Evolutionary conservation across 2,329 filamentous ascomycete genomes (phyloP).

Genomic region (Trichoderma sp.): DNA sequence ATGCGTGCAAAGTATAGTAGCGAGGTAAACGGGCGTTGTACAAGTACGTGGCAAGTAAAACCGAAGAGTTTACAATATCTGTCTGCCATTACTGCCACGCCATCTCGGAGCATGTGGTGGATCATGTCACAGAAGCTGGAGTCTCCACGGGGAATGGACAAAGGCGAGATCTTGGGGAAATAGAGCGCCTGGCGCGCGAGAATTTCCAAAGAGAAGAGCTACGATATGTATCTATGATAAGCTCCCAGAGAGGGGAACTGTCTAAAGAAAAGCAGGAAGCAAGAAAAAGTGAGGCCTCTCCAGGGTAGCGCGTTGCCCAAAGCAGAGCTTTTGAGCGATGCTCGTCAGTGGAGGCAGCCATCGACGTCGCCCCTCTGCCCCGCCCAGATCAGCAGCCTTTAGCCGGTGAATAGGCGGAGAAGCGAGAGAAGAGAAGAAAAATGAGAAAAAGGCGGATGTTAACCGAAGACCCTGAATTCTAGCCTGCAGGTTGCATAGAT

Average conservation of each 20-base stretch:
- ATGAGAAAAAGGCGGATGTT: slow-evolving; percentile 7
- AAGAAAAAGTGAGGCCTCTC: neutral
- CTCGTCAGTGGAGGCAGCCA: neutral
- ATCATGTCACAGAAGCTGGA: neutral
- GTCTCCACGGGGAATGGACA: neutral
- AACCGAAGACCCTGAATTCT: slow-evolving; percentile 4
- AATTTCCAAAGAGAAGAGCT: neutral
- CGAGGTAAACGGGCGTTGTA: neutral
- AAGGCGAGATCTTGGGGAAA: neutral
- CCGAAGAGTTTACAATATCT: neutral
- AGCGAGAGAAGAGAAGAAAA: neutral
- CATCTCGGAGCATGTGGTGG: neutral
- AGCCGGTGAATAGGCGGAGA: neutral
- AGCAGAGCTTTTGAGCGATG: neutral
- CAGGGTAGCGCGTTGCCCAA: neutral
- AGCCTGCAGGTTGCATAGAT: neutral
- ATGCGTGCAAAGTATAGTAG: neutral
- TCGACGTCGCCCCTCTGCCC: neutral
- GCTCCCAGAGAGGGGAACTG: neutral
- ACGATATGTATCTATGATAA: neutral
- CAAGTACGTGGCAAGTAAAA: neutral
- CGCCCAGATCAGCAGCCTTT: neutral
- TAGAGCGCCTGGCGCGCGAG: neutral
- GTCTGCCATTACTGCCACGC: too few species aligned
- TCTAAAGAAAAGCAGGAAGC: neutral